Evolutionary conservation across 2,329 filamentous ascomycete species (phyloP).

Genomic region (Leptodontidium sp.): DNA sequence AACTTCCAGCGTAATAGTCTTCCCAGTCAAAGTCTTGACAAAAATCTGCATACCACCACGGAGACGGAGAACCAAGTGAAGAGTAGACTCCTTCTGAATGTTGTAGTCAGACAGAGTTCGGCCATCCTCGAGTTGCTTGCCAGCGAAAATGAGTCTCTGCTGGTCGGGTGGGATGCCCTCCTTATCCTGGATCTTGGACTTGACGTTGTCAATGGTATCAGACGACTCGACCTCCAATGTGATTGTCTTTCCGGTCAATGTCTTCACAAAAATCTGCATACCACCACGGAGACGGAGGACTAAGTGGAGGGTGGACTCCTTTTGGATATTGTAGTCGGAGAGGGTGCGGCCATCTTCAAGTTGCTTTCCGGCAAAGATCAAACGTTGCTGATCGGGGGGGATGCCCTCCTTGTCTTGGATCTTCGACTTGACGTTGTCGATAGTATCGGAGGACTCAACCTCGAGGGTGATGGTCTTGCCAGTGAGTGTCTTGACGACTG

Average conservation of each 20-base stretch:
- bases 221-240: slow-evolving; percentile 73
- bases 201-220: slow-evolving; percentile 76
- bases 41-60: slow-evolving; percentile 80
- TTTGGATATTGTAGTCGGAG: slow-evolving; percentile 96
- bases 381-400: slow-evolving; percentile 90
- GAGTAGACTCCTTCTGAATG: slow-evolving; percentile 81
- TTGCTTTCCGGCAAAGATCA: slow-evolving; percentile 95
- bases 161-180: slow-evolving; percentile 76
- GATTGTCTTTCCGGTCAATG: slow-evolving; percentile 74
- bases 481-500: slow-evolving; percentile 80
- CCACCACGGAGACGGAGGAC: slow-evolving; percentile 84
- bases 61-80: slow-evolving; percentile 75
- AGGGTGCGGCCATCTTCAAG: slow-evolving; percentile 91
- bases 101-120: slow-evolving; percentile 88
- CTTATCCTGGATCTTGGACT: slow-evolving; percentile 76
- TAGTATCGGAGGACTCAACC: slow-evolving; percentile 99
- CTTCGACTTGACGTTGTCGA: slow-evolving; percentile 97
- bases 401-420: slow-evolving; percentile 95
- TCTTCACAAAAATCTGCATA: slow-evolving; percentile 80
- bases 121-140: slow-evolving; percentile 78
- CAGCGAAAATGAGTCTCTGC: slow-evolving; percentile 74
- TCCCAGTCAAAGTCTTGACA: slow-evolving; percentile 74
- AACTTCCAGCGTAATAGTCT: slow-evolving; percentile 75
- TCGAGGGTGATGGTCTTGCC: slow-evolving; percentile 99
- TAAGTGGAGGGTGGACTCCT: slow-evolving; percentile 83